Evolutionary conservation across 2,329 filamentous ascomycete species (phyloP), one percentile per base, ranked within the genome.

Genomic region (Fulvia fulva): DNA sequence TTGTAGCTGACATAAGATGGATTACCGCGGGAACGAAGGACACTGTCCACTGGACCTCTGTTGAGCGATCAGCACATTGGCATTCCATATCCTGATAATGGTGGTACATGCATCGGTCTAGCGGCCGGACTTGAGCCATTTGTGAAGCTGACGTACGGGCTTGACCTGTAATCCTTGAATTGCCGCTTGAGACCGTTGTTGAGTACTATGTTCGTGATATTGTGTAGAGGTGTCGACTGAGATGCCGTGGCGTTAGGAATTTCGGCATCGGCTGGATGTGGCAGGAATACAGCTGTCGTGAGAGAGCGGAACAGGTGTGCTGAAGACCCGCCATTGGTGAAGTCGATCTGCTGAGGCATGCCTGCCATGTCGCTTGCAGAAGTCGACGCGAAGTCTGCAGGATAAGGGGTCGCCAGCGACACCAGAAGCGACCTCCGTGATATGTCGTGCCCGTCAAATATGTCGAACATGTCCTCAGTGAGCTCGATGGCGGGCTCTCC

Each of bases 391-490:
- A 46, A n/a, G n/a, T n/a, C n/a, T n/a, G n/a, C n/a, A n/a, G n/a
- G n/a, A n/a, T n/a, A n/a, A n/a, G n/a, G n/a, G 19, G 9, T 11
- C 14, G 6, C 22, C 43, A 23, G 43, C 5, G 43, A 8, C 9
- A 37, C 34, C 34, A 16, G 16, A 14, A 37, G 4, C 7, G 7
- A 37, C 8, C 4, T 37, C 14, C 34, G 8, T n/a, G 47, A 51
- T 19, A 43, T 23, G 37, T 53, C 34, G 9, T 22, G 16, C n/a
- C 51, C 51, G 8, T 34, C 23, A 22, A 53, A 53, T 2, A 53
- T 34, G 22, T 53, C 51, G 19, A 34, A 53, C 22, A 53, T 53
- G 34, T 53, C 51, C 16, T 53, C 51, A 5, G 22, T 23, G 30
- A 53, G 26, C 22, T 43, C 51, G 14, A 53, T 16, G 23, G 30